phyloP scores from a whole-genome alignment of 345 rosid species.

The Durio zibethinus region DNA sequence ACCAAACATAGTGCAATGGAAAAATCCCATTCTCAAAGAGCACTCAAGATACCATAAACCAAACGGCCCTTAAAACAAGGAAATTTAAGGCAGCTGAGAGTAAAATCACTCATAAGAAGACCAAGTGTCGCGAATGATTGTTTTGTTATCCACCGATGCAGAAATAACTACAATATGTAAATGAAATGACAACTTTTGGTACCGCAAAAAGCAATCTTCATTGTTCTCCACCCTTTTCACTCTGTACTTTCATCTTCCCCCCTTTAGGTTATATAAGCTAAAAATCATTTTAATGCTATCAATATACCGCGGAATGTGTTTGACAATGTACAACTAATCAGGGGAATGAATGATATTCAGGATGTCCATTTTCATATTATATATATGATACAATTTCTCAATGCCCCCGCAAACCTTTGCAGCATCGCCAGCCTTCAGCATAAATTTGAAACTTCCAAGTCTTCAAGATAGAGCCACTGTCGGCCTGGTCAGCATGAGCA shows the following conservation, averaged over 20 bases:
- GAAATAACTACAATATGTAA: neutral
- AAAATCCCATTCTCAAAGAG: too few relatives aligned
- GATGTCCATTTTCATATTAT: neutral
- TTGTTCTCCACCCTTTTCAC: too few relatives aligned
- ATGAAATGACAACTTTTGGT: neutral
- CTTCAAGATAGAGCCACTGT: neutral
- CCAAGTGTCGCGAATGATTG: too few relatives aligned
- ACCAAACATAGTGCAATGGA: too few relatives aligned
- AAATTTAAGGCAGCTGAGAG: too few relatives aligned
- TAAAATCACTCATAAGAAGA: too few relatives aligned
- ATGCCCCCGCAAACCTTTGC: neutral
- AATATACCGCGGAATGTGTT: neutral
- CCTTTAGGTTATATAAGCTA: neutral
- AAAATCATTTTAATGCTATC: neutral
- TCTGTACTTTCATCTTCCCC: too few relatives aligned
- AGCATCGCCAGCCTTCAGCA: conserved; percentile 12
- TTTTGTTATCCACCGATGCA: neutral
- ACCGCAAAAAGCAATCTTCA: too few relatives aligned
- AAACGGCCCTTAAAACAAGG: too few relatives aligned
- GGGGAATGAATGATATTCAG: neutral
- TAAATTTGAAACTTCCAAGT: neutral
- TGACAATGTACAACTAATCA: neutral
- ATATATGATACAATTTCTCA: conserved; percentile 5
- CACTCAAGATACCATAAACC: too few relatives aligned
- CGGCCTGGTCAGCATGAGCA: too few relatives aligned